Base-by-base conservation (phyloP, 305 asterid species). In the Fraxinus greggii region DNA sequence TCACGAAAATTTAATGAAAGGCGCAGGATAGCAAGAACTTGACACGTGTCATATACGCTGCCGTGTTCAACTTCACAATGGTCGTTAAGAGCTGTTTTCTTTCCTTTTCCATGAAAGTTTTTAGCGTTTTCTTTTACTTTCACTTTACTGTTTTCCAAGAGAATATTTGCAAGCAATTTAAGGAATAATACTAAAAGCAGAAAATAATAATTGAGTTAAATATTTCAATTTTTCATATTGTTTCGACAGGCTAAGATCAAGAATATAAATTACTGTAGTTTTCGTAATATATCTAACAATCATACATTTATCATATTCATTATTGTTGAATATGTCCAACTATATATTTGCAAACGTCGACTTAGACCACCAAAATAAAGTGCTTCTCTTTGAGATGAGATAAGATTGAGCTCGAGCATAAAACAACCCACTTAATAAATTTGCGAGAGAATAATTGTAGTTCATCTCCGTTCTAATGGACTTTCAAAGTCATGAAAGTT, bases 1-100 rank as follows among this genome's bases (percentile, higher is more conserved):
- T 82, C 87, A 86, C 87, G 87, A 80, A 85, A 83, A 80, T 83
- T 78, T 82, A 26, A 83, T 80, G 67, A 32, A n/a, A 7, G 84
- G 88, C 87, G 88, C 82, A 84, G 9, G 77, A 77, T 84, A 84
- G 85, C 38, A 69, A 26, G 17, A 67, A 4, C 10, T 69, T 28
- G 19, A 67, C 7, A 26, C 73, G 74, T 28, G 74, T 28, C 74
- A 12, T 5, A 3, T 9, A 5, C 4, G 74, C 21, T 67, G 74
- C 74, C 36, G 74, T 67, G 74, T 67, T 28, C 36, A 12, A 67
- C 10, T 65, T 67, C 74, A 12, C 17, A 9, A 0, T 23, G 74
- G 36, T 28, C 19, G 74, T 67, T 24, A 4, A 28, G 73, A 67
- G 33, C 8, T 26, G n/a, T 12, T 26, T 26, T 28, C 73, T 65